phyloP scores from a whole-genome alignment of 495 filamentous ascomycete species.

The Xylaria castorea region DNA sequence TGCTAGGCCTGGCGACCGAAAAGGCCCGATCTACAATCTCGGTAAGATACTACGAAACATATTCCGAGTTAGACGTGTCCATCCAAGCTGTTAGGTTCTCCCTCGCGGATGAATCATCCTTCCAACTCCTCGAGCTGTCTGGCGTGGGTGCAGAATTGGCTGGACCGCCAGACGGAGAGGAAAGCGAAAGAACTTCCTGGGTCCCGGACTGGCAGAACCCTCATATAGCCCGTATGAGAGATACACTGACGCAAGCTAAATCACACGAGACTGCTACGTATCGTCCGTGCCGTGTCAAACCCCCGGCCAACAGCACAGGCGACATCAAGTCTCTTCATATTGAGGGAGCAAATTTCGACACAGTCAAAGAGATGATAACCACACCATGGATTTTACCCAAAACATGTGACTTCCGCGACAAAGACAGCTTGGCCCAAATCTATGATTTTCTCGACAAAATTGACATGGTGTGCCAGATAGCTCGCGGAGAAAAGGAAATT shows the following conservation, averaged over 20 bases:
- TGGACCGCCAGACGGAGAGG: not conserved
- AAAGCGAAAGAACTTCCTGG: not conserved
- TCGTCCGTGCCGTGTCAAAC: not conserved
- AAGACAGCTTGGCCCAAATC: not conserved
- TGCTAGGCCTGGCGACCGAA: not conserved
- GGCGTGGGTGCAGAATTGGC: not conserved
- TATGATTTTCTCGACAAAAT: not conserved
- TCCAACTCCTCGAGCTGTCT: not conserved
- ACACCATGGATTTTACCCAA: not conserved
- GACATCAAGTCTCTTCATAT: not conserved
- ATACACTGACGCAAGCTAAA: not conserved
- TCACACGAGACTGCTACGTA: not conserved
- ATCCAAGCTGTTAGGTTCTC: not conserved
- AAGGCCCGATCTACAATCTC: not conserved
- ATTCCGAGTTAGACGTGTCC: not conserved
- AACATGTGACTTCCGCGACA: not conserved
- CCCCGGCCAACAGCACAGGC: not conserved
- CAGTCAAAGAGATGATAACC: not conserved
- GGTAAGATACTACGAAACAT: not conserved
- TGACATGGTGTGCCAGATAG: not conserved
- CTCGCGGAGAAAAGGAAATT: not conserved
- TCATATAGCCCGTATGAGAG: not conserved
- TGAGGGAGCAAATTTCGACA: not conserved
- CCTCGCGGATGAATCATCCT: not conserved
- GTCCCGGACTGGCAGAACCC: not conserved